Evolutionary conservation across 2,329 filamentous ascomycete species (phyloP), one percentile per base, ranked within the genome.

Genomic region (Fusarium hainanense): DNA sequence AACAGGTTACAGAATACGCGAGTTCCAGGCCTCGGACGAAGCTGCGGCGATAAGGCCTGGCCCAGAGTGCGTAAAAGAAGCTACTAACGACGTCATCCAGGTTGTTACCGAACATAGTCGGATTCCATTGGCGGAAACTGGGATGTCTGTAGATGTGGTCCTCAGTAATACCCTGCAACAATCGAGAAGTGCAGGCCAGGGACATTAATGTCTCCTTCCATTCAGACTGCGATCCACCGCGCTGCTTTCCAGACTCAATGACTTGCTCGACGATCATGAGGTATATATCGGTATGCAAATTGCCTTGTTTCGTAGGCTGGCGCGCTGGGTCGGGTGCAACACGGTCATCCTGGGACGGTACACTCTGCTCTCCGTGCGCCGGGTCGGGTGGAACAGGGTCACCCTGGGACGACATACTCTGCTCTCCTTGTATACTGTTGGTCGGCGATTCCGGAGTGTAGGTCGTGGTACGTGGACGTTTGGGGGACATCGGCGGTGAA

Each of bases 11-110:
- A 37, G 10, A n/a, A n/a, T 37, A 37, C 34, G 2, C 18, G 34
- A 37, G 34, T 2, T 5, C 10, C 5, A 37, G 18, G 10, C 4
- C 3, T 37, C 21, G 12, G 4, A 72, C 48, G 16, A 44, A 7
- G 2, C 3, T n/a, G 6, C 47, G 40, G 2, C 67, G 54, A 3
- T 30, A 48, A n/a, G 70, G 68, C 9, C 67, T 59, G 3, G 69
- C 25, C 4, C 30, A 20, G 4, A 73, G 18, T 1, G 56, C 18
- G 16, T 69, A 59, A 1, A 27, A 21, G 18, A 73, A 50, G 0
- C 18, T 3, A 30, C 9, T 30, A 7, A 32, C 10, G 18, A 5
- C 10, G 11, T 37, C 18, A 37, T 37, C 34, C 34, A 37, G 18
- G 34, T n/a, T 37, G 18, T 11, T 18, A 11, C 28, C 3, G 18